Percentiles rank a stretch among this genome's conserved stretches.
phyloP scores from a whole-genome alignment of 2,329 filamentous ascomycete genomes.

The Diaporthe caulivora region DNA sequence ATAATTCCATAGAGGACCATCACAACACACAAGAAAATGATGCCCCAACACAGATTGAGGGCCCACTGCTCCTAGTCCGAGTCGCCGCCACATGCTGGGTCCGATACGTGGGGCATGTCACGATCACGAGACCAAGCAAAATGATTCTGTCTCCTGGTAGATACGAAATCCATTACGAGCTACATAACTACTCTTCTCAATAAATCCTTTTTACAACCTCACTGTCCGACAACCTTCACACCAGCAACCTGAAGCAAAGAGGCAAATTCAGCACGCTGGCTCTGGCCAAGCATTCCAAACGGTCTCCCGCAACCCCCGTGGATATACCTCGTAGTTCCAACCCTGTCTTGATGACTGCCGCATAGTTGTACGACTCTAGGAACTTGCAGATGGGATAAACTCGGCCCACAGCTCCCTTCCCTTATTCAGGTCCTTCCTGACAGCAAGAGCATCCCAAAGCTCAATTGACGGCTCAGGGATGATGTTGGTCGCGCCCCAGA shows the following conservation, averaged over 20 bases:
- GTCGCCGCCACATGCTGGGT: no score
- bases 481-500: slow-evolving; percentile 47
- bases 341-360: slow-evolving; percentile 61
- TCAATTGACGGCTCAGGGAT: slow-evolving; percentile 62
- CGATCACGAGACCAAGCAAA: no score
- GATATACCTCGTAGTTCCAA: slow-evolving; percentile 59
- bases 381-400: slow-evolving; percentile 64
- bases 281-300: slow-evolving; percentile 46
- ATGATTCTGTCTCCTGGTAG: no score
- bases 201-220: no score
- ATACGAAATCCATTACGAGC: no score
- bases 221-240: background rate
- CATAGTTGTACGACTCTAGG: slow-evolving; percentile 61
- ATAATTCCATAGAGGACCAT: no score
- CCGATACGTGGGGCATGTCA: no score
- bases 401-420: slow-evolving; percentile 61
- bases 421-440: slow-evolving; percentile 55
- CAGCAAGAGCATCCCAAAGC: slow-evolving; percentile 60
- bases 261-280: slow-evolving; percentile 3
- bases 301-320: slow-evolving; percentile 64
- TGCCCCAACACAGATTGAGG: no score
- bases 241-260: background rate
- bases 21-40: no score
- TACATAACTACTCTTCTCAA: no score
- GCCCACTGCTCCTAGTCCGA: no score